Percentiles rank a stretch among this genome's conserved stretches.
phyloP scores from a whole-genome alignment of 768 basidiomycete genomes.

The Boletus edulis region DNA sequence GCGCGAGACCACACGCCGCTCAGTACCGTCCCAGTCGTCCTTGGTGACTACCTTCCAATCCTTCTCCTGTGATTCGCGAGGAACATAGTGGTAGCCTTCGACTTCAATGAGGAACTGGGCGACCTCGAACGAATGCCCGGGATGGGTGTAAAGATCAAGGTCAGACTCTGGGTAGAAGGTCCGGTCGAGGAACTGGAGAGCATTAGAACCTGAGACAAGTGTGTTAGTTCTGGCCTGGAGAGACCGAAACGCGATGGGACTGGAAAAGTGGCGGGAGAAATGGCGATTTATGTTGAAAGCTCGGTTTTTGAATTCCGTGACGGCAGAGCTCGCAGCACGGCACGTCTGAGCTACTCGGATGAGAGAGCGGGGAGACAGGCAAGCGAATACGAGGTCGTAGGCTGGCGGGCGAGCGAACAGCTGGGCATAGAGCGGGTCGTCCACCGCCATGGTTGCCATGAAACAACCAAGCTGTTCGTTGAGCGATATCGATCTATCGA shows the following conservation, averaged over 20 bases:
- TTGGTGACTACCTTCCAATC: constrained; percentile 13
- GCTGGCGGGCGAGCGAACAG: constrained; percentile 18
- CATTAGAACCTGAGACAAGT: constrained; percentile 54
- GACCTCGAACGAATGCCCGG: constrained; percentile 29
- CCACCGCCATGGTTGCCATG: neutral
- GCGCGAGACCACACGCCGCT: neutral
- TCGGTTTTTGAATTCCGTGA: constrained; percentile 20
- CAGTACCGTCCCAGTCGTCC: constrained; percentile 19
- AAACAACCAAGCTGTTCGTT: too few relatives aligned
- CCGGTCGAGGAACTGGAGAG: constrained; percentile 51
- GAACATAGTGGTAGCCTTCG: constrained; percentile 1
- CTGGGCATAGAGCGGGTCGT: neutral
- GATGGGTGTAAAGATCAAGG: constrained; percentile 49
- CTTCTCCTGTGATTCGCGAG: constrained; percentile 14
- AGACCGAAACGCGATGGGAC: constrained; percentile 38
- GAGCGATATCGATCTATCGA: too few relatives aligned
- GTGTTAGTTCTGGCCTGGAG: constrained; percentile 43
- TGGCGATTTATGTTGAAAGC: constrained; percentile 38
- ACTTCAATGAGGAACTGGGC: constrained; percentile 32
- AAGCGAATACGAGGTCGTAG: constrained; percentile 19
- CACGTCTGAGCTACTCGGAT: constrained; percentile 24
- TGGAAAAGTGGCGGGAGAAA: constrained; percentile 35
- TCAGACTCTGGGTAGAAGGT: constrained; percentile 44
- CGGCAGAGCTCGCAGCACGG: constrained; percentile 11
- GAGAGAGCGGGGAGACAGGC: constrained; percentile 26